Percentiles rank a stretch among this genome's conserved stretches.
phyloP scores from a whole-genome alignment of 2,329 filamentous ascomycete genomes.

The Alternaria atra region DNA sequence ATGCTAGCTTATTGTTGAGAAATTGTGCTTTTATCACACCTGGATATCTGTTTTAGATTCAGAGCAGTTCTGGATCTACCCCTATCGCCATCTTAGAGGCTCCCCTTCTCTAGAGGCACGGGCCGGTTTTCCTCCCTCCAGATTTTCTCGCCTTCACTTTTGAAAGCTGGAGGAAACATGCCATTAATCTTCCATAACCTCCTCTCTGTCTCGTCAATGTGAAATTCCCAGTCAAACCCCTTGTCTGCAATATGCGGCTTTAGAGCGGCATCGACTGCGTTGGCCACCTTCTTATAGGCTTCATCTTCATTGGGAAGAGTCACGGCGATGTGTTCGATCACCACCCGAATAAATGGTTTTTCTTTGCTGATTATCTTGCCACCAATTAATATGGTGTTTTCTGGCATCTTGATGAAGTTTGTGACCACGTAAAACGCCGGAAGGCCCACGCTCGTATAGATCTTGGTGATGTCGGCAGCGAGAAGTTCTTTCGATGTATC shows the following conservation, averaged over 20 bases:
- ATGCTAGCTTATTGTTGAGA: no score
- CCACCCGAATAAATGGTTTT: conserved; percentile 49
- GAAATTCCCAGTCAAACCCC: conserved; percentile 56
- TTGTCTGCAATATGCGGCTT: conserved; percentile 53
- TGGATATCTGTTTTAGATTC: no score
- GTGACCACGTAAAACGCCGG: conserved; percentile 56
- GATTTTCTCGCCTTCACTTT: conserved; percentile 42
- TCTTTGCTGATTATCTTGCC: conserved; percentile 24
- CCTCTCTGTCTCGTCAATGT: conserved; percentile 55
- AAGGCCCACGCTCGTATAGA: conserved; percentile 50
- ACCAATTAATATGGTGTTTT: conserved; percentile 39
- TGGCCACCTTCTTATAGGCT: conserved; percentile 27
- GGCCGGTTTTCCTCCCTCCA: no score
- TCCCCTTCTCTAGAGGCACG: no score
- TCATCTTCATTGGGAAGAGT: conserved; percentile 27
- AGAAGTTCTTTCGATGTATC: conserved; percentile 42
- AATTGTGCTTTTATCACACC: no score
- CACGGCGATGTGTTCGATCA: conserved; percentile 43
- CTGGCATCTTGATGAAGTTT: conserved; percentile 46
- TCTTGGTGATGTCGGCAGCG: conserved; percentile 49
- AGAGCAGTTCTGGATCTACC: no score
- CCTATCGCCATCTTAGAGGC: no score
- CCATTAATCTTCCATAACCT: conserved; percentile 57
- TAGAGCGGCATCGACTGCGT: conserved; percentile 21
- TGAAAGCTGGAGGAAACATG: conserved; percentile 45